Percentiles rank a stretch among this genome's conserved stretches.
These are phyloP conservation scores for Chamaenerion angustifolium DNA, from an alignment of 345 rosid species.

Conservation along the genomic window DNA sequence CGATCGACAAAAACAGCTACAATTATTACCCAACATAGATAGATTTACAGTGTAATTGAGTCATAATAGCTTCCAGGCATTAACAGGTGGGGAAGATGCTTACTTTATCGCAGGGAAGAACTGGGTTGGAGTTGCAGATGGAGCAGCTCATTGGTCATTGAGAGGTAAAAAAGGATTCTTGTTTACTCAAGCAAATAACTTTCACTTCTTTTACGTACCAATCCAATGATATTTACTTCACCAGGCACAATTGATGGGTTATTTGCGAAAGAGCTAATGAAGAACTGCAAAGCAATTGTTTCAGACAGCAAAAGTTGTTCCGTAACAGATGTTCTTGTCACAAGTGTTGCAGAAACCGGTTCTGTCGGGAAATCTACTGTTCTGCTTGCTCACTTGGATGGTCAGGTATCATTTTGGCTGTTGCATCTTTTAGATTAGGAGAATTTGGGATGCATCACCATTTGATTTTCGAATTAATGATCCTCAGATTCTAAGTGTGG, in stretches of 20 bases:
- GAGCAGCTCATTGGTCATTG: constrained; percentile 62
- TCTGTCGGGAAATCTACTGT: constrained; percentile 52
- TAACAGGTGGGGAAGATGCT: constrained; percentile 76
- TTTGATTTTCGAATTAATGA: not conserved
- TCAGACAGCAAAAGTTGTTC: constrained; percentile 17
- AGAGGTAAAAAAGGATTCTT: constrained; percentile 26
- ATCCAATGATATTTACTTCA: not conserved
- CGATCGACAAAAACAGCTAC: not conserved
- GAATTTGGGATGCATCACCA: not conserved
- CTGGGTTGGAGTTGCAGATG: constrained; percentile 81
- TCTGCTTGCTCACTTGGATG: constrained; percentile 50
- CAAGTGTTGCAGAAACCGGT: constrained; percentile 36
- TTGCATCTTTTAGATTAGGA: not conserved
- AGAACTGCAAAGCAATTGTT: constrained; percentile 37
- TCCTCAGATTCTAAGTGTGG: constrained; percentile 50
- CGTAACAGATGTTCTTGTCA: constrained; percentile 25
- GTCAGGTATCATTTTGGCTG: constrained; percentile 26
- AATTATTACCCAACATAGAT: constrained; percentile 1
- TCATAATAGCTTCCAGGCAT: constrained; percentile 72
- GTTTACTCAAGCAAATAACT: too few species aligned
- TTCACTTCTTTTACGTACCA: not conserved
- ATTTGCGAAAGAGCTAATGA: constrained; percentile 41
- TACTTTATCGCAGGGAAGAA: constrained; percentile 36
- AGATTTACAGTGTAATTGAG: constrained; percentile 28
- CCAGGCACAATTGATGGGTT: constrained; percentile 38